These are phyloP conservation scores for Globisporangium apiculatum DNA, from an alignment of 352 stramenopile genomes.

Conservation along the genomic window DNA sequence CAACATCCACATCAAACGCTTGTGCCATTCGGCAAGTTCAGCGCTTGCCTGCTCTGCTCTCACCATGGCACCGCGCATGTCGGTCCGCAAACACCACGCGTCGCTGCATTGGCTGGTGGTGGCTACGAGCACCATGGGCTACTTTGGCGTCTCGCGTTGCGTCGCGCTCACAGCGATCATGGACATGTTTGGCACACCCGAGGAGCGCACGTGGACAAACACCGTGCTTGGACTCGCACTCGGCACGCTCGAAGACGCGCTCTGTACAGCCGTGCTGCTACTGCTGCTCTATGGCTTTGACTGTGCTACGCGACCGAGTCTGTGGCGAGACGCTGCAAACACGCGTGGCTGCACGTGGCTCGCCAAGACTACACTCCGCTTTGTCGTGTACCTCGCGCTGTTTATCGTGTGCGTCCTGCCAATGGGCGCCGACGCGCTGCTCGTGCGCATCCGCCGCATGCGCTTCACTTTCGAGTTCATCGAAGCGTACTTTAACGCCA, in stretches of 20 bases:
- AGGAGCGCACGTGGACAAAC: slow-evolving; percentile 16
- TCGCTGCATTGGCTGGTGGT: slow-evolving; percentile 30
- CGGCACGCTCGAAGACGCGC: slow-evolving; percentile 36
- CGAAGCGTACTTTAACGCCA: slow-evolving; percentile 26
- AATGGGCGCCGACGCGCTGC: slow-evolving; percentile 27
- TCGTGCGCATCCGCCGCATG: slow-evolving; percentile 26
- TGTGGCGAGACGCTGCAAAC: background rate
- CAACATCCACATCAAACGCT: too few species aligned
- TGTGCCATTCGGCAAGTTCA: too few species aligned
- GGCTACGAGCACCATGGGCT: slow-evolving; percentile 18
- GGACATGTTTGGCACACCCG: slow-evolving; percentile 15
- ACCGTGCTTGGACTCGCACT: slow-evolving; percentile 15
- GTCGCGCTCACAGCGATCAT: slow-evolving; percentile 20
- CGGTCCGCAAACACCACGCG: too few species aligned
- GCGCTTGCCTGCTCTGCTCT: too few species aligned
- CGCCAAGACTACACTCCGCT: slow-evolving; percentile 8
- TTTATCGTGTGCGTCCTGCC: slow-evolving; percentile 19
- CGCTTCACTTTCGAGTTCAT: slow-evolving; percentile 47
- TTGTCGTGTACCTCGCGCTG: slow-evolving; percentile 21
- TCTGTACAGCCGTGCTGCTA: slow-evolving; percentile 23
- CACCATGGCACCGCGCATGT: too few species aligned
- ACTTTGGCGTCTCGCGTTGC: slow-evolving; percentile 27
- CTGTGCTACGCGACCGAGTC: slow-evolving; percentile 5
- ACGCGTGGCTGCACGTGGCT: too few species aligned
- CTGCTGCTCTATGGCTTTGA: slow-evolving; percentile 16